phyloP scores from a whole-genome alignment of 805 yeast species.

The Wickerhamomyces silvicola region DNA sequence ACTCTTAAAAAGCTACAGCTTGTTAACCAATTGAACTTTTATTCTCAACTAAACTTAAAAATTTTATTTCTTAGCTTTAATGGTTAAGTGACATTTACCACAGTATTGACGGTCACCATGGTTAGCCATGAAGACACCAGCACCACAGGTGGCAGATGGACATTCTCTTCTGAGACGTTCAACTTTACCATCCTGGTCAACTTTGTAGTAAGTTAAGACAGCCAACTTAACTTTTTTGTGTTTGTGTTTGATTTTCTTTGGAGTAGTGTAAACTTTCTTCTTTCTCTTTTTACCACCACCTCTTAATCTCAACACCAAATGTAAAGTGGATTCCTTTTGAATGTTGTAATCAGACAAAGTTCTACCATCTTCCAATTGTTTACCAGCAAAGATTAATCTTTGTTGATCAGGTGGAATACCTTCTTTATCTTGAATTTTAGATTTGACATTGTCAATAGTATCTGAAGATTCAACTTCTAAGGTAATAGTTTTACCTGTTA shows the following conservation, averaged over 20 bases:
- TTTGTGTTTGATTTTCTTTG: constrained; percentile 99
- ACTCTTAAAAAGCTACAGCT: too few species aligned
- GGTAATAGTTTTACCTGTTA: constrained; percentile 98
- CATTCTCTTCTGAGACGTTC: constrained; percentile 99
- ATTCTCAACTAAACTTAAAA: constrained; percentile 6
- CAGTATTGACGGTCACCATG: constrained; percentile 99
- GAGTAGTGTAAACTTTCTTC: constrained; percentile 99
- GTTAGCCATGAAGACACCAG: constrained; percentile 99
- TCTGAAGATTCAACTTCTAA: constrained; percentile 97
- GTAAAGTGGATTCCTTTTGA: constrained; percentile 95
- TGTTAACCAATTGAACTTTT: too few species aligned
- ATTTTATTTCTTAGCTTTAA: constrained; percentile 41
- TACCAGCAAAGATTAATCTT: constrained; percentile 95
- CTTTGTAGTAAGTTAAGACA: constrained; percentile 99
- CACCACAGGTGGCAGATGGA: constrained; percentile 89
- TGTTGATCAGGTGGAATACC: constrained; percentile 98
- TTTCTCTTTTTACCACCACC: constrained; percentile 99
- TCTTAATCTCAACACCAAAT: constrained; percentile 94
- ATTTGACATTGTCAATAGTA: constrained; percentile 94
- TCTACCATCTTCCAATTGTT: constrained; percentile 95
- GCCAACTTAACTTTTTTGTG: constrained; percentile 99
- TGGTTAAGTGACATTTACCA: constrained; percentile 98
- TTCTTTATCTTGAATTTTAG: constrained; percentile 95
- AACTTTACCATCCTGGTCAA: constrained; percentile 96
- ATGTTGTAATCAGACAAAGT: constrained; percentile 96